Base-by-base conservation (phyloP, 2,329 filamentous ascomycete genomes). In the Venturia nashicola region DNA sequence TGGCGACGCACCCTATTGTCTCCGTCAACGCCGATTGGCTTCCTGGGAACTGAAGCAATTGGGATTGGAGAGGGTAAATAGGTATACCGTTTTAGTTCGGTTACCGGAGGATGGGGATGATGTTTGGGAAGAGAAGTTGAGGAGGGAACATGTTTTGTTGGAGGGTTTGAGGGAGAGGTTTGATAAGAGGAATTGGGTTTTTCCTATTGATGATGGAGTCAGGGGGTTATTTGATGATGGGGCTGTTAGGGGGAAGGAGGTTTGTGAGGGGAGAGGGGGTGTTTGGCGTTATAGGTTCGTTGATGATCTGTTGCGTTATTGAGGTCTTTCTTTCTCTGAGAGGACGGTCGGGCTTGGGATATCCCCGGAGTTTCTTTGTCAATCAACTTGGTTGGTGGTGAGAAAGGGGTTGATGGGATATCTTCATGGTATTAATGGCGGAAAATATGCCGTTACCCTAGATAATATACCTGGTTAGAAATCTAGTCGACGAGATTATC, bases 141-240 rank as follows among this genome's bases (percentile, higher is more conserved):
- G 46, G 42, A 32, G 42, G 57, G 63, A 65, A 32, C 46, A 48
- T 20, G 44, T 7, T 3, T n/a, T 65, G 32, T 51, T 65, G 42
- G 43, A 62, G n/a, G 34, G 5, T 27, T 40, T 65, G 63, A 42
- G 62, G 59, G 63, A 62, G 44, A 61, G 39, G 59, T 1, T 27
- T 46, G 63, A 65, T 48, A n/a, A 34, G 39, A 23, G 20, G 40
- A 62, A 61, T 62, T 65, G 63, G 63, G 63, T 51, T 55, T 32
- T 62, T 3, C 61, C 61, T 48, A 12, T 54, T 46, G 27, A 62
- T 62, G 42, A 62, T 62, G 61, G 61, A 43, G 51, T 57, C 36
- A 3, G 18, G 14, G 51, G 18, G 7, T 18, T 6, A 1, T 57
- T 57, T 36, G 51, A 57, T 57, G 51, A n/a, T 4, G 32, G 32